A percentile compares a stretch with the other conserved stretches of the same genome.
phyloP scores from a whole-genome alignment of 192 early-diverging fungal species.

The Gigaspora rosea region DNA sequence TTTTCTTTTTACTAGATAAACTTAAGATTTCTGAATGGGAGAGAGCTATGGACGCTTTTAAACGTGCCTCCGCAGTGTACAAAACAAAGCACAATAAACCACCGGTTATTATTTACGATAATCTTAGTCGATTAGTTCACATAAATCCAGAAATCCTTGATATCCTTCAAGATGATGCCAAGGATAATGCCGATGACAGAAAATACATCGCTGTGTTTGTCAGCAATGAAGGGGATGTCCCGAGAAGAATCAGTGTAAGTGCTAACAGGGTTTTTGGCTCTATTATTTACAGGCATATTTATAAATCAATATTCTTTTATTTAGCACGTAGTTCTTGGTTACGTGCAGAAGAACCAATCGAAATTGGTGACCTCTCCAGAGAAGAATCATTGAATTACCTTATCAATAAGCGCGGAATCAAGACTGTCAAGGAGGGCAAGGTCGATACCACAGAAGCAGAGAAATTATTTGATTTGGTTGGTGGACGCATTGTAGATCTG shows the following conservation, averaged over 20 bases:
- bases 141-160: conserved; percentile 1
- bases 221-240: conserved; percentile 17
- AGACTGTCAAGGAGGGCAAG: too few species aligned
- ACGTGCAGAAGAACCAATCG: conserved; percentile 2
- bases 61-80: neutral
- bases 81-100: conserved; percentile 13
- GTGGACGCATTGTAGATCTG: conserved; percentile 20
- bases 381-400: conserved; percentile 26
- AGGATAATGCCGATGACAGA: conserved; percentile 3
- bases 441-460: neutral
- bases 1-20: too few species aligned
- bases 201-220: conserved; percentile 21
- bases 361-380: conserved; percentile 24
- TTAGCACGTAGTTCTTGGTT: conserved; percentile 26
- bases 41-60: neutral
- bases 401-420: conserved; percentile 4
- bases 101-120: conserved; percentile 24
- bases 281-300: neutral
- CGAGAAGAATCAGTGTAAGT: conserved; percentile 26
- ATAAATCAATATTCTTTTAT: neutral
- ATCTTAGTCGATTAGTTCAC: neutral
- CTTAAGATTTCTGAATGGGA: neutral
- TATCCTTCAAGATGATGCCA: conserved; percentile 31
- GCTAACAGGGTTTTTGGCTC: neutral
- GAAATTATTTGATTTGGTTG: conserved; percentile 19